phyloP scores from a whole-genome alignment of 306 rosid species.

The Castanea sativa region DNA sequence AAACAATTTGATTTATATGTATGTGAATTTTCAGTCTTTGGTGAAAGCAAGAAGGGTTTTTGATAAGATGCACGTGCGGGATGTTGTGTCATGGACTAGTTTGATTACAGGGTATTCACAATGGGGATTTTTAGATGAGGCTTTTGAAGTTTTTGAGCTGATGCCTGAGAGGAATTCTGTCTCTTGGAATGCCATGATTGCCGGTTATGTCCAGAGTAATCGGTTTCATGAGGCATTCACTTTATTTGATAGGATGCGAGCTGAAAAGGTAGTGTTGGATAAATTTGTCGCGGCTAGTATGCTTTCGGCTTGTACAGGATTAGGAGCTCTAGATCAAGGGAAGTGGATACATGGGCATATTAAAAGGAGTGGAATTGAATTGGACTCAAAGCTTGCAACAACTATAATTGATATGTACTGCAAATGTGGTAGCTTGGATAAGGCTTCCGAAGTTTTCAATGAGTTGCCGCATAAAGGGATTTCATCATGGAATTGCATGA shows the following conservation, averaged over 20 bases:
- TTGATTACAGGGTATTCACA: conserved; percentile 54
- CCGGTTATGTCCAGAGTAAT: conserved; percentile 48
- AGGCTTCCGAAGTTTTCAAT: conserved; percentile 47
- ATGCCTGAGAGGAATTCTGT: conserved; percentile 51
- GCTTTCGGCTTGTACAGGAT: conserved; percentile 63
- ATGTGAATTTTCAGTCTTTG: conserved; percentile 36
- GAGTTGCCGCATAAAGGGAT: conserved; percentile 35
- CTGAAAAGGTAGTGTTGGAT: conserved; percentile 39
- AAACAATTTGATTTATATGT: conserved; percentile 47
- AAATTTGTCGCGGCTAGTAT: conserved; percentile 60
- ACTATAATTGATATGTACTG: conserved; percentile 69
- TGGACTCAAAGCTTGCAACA: conserved; percentile 59
- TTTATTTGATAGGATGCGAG: conserved; percentile 50
- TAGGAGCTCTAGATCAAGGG: conserved; percentile 42
- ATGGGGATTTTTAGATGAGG: conserved; percentile 47
- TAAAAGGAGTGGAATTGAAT: conserved; percentile 41
- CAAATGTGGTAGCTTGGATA: conserved; percentile 67
- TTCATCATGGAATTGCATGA: conserved; percentile 73
- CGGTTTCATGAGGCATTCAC: conserved; percentile 56
- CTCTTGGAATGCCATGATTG: conserved; percentile 73
- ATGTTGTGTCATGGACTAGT: conserved; percentile 62
- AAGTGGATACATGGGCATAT: conserved; percentile 30
- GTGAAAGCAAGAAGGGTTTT: conserved; percentile 52
- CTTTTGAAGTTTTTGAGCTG: conserved; percentile 43
- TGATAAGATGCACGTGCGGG: conserved; percentile 33